Percentiles rank a stretch among this genome's conserved stretches.
Conservation (phyloP, 2,329 filamentous ascomycete genomes). For the Whalleya microplaca region DNA sequence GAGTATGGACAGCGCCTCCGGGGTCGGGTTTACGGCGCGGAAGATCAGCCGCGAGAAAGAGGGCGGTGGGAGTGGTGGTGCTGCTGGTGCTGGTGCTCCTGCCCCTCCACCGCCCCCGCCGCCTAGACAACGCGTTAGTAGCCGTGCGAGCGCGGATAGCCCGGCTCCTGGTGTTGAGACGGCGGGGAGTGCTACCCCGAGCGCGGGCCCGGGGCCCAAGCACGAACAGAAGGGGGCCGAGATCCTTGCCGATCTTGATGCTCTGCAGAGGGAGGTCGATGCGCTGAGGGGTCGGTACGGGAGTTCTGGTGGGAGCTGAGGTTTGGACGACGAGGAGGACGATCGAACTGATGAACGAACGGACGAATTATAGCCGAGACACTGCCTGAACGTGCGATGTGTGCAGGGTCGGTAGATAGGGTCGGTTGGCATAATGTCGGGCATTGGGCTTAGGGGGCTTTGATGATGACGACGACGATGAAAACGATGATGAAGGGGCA, state of each 20-base stretch:
- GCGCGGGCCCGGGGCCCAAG: neutral
- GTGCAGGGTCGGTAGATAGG: too few relatives aligned
- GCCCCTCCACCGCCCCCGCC: conserved; percentile 56
- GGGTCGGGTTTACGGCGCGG: conserved; percentile 35
- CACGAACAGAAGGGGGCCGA: conserved; percentile 45
- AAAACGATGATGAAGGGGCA: too few relatives aligned
- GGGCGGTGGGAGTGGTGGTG: conserved; percentile 12
- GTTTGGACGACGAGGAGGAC: too few relatives aligned
- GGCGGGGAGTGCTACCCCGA: conserved; percentile 28
- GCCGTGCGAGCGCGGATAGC: conserved; percentile 48
- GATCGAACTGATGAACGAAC: conserved; percentile 48
- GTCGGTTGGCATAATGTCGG: too few relatives aligned
- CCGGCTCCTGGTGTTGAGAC: conserved; percentile 15
- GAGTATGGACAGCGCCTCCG: conserved; percentile 43
- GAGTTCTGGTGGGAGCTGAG: conserved; percentile 17
- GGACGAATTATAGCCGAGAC: too few relatives aligned
- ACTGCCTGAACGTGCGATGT: too few relatives aligned
- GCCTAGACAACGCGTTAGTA: conserved; percentile 50
- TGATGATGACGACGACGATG: too few relatives aligned
- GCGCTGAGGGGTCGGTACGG: conserved; percentile 55
- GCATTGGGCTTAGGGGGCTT: too few relatives aligned
- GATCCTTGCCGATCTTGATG: conserved; percentile 73
- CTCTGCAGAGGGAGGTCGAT: conserved; percentile 77
- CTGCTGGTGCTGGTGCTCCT: too few relatives aligned
- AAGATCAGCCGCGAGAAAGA: conserved; percentile 38